Evolutionary conservation across 768 basidiomycete species (phyloP), one percentile per base, ranked within the genome.

Genomic region (Tulasnella sp.): DNA sequence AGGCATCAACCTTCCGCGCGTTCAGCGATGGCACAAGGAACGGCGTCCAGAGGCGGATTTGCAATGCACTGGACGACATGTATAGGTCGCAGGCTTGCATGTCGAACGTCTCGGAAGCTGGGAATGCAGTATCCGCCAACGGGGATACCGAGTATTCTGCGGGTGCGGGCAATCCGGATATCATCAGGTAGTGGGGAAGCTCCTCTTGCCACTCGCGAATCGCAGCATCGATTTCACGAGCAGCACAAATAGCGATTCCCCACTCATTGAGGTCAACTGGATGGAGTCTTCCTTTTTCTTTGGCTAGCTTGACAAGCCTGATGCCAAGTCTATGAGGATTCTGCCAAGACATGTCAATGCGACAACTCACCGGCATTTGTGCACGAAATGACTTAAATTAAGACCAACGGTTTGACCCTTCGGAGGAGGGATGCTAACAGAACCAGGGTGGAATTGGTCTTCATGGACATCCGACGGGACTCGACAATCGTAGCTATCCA

Each of bases 21-120:
- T 37, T 37, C 23, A 25, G 17, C 50, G 64, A 42, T 62, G 62
- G 67, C 68, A 73, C 71, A 58, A 86, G 67, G 67, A 86, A 84
- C 0, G 86, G 84, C 15, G 80, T 65, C 65, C 82, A 86, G 4
- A 78, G 70, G 67, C 78, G 79, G 62, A 86, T 69, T 55, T 83
- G 71, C 54, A 87, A 65, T 36, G 78, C 69, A 61, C 84, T 74
- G 5, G 80, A 79, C 49, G 77, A 71, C 39, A 84, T 75, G 0
- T 75, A 73, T 45, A 86, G 69, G 61, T 84, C 80, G 68, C 77
- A 77, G 35, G 76, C 74, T 64, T 83, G 77, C 9, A 73, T 8
- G 29, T 14, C 72, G 46, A 73, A 64, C 29, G 79, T 70, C 9
- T 70, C 63, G 2, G 72, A 69, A 14, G 55, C 49, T 15, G 59